Base-by-base conservation (phyloP, 371 early-diverging fungal genomes). In the Chytridiales sp. region DNA sequence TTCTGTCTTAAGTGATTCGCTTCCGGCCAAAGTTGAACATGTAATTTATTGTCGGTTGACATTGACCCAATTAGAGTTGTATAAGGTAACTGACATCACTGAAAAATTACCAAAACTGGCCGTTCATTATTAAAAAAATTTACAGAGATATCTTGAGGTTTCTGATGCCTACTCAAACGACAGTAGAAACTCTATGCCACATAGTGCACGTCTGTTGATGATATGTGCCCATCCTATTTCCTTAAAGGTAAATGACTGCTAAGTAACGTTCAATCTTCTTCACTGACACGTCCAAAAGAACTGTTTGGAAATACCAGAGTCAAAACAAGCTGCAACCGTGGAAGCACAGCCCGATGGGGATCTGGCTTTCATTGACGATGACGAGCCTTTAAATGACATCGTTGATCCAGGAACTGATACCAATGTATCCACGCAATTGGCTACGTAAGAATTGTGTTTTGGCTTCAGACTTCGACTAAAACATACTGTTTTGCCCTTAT, bases 11-110 rank as follows among this genome's bases (percentile, higher is more conserved):
- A 58, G 64, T 9, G 49, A 66, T 4, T 80, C 84, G 17, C 70
- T 93, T 8, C 88, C 88, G 1, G 68, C 59, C 29, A 92, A 90
- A 61, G 70, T 59, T 11, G 94, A 93, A 66, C 87, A 80, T 56
- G 66, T 83, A 4, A 75, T 93, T n/a, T 59, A 70, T 3, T 86
- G 85, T 50, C 75, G 76, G 44, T 65, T 91, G 42, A 78, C 81
- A 3, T 38, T 47, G 0, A 19, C 80, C 39, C 92, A 93, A 56
- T 59, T 59, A 21, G 31, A 61, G 27, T 47, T 84, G 40, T 91
- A 91, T 60, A 51, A 42, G 3, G 75, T 58, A 38, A 35, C 21
- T 15, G 11, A 9, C 11, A 38, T 38, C 38, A 38, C 38, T 38
- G 38, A 38, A 11, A 17, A 17, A 21, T 21, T 46, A 46, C 21